Base-by-base conservation (phyloP, 768 basidiomycete species). In the Chalciporus piperatus region DNA sequence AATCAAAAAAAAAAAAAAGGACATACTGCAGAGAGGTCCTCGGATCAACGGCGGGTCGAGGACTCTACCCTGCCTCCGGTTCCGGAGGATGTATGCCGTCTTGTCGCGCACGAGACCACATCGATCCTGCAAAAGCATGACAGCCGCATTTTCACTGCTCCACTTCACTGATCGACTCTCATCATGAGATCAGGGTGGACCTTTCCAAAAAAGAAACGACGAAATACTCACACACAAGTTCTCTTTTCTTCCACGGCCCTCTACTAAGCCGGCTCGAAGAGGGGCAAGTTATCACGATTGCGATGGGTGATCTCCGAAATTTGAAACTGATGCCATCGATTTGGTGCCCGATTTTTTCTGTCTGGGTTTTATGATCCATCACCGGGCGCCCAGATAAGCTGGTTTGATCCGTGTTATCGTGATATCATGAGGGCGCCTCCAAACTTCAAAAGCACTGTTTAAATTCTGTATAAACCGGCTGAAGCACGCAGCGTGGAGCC, bases 171-270 rank as follows among this genome's bases (percentile, higher is more conserved):
- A 33, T 37, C n/a, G 32, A 38, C 16, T 22, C 6, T 12, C 35
- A 52, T 64, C 62, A 25, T 7, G 25, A 25, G 51, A 22, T 59
- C 59, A 59, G 62, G 51, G 54, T 19, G 44, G n/a, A 19, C 37
- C 50, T 10, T 20, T 10, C 38, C n/a, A 48, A 46, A 41, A n/a
- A 32, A 19, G 38, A 28, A 41, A 45, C 22, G 22, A 22, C 22
- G 22, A 22, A 22, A 22, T 22, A 22, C 22, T 22, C 22, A 22
- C 22, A 22, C n/a, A n/a, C n/a, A n/a, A n/a, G n/a, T n/a, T n/a
- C n/a, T n/a, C n/a, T n/a, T 32, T 39, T 47, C 40, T 38, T 37
- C 35, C 16, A 37, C 32, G 11, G 32, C n/a, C n/a, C n/a, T n/a
- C n/a, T n/a, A 22, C 22, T 22, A 22, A 22, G 22, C 22, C 22